These are phyloP conservation scores for Termitomyces sp. DNA, from an alignment of 768 basidiomycete genomes.

Conservation along the genomic window DNA sequence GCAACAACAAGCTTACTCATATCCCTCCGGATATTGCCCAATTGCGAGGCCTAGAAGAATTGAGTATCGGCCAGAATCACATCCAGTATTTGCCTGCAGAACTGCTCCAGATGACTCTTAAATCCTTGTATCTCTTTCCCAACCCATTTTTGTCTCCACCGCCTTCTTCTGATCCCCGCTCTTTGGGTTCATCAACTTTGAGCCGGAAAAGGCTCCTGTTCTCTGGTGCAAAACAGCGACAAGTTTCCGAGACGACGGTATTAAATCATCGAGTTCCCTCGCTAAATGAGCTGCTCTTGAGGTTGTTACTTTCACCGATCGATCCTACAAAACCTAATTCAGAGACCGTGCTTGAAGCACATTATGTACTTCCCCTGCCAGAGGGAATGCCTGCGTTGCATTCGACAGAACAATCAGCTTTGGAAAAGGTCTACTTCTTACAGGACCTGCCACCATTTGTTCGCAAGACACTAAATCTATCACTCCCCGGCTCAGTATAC, in stretches of 20 bases:
- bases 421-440: constrained; percentile 12
- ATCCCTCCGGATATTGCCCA: constrained; percentile 60
- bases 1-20: constrained; percentile 46
- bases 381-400: constrained; percentile 4
- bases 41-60: constrained; percentile 46
- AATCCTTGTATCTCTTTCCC: constrained; percentile 39
- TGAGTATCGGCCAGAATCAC: constrained; percentile 58
- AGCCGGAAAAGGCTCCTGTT: background rate
- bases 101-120: constrained; percentile 51
- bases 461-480: constrained; percentile 26
- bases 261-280: constrained; percentile 19
- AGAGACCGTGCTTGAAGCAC: constrained; percentile 23
- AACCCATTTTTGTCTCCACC: constrained; percentile 50
- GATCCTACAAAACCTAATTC: constrained; percentile 2
- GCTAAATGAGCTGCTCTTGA: constrained; percentile 28
- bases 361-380: constrained; percentile 30
- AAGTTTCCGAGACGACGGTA: constrained; percentile 20
- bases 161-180: constrained; percentile 1
- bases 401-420: background rate
- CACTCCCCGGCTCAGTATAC: constrained; percentile 33
- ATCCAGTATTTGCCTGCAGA: constrained; percentile 61
- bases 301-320: constrained; percentile 25
- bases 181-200: constrained; percentile 7
- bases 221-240: constrained; percentile 8
- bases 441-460: constrained; percentile 22